Base-by-base conservation (phyloP, 495 filamentous ascomycete species). In the Annulohypoxylon moriforme region DNA sequence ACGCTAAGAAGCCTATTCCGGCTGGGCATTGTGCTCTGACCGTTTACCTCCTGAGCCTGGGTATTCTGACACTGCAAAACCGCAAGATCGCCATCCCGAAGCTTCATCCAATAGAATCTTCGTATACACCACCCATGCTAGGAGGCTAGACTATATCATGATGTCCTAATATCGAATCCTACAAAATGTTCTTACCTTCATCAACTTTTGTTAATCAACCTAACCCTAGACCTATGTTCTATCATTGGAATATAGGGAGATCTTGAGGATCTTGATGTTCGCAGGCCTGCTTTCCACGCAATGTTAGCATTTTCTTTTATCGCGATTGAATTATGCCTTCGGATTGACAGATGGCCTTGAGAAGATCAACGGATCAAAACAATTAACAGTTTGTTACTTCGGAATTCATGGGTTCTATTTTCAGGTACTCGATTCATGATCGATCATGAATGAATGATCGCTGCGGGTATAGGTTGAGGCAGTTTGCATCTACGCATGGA, bases 1-100 rank as follows among this genome's bases (percentile, higher is more conserved):
- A 63, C 34, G 67, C 71, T 67, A 73, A 73, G 71, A 59, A 24
- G 14, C 29, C 46, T 20, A 42, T 18, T 27, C 42, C 42, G 55
- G 38, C 27, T 33, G 29, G 18, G 38, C 31, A 14, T 38, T 53
- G 53, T 60, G 65, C 65, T 31, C 67, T 64, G 64, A 67, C 57
- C 31, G 4, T 57, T 18, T 42, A 18, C 27, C 53, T 61, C 59
- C 67, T 64, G 53, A 66, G 27, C 29, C 22, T 50, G 46, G 63
- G 46, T 44, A 59, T 55, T 60, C 71, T 60, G 67, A 71, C 40
- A 76, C 67, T 18, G 25, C 42, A 64, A 73, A 70, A 57, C 64
- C 68, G 71, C 74, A 24, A 71, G 74, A 76, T 76, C 74, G 64
- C 22, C 74, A 49, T 74, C 47, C 73, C 67, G 71, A 65, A 46